These are phyloP conservation scores for Apiospora koreana DNA, from an alignment of 2,329 filamentous ascomycete species.

Conservation along the genomic window DNA sequence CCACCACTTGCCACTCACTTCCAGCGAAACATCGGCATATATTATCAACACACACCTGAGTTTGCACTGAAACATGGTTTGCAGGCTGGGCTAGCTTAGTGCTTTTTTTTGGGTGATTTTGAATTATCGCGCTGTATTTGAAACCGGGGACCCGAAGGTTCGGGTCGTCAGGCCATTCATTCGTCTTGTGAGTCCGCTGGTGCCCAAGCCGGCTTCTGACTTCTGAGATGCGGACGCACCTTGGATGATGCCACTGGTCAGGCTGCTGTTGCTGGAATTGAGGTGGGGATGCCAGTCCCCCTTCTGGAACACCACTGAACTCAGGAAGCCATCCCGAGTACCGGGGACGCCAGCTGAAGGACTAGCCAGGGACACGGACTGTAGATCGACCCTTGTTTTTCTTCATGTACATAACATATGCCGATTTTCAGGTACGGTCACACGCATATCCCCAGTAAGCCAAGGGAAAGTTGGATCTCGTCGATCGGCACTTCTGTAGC, in stretches of 20 bases:
- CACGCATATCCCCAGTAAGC: background rate
- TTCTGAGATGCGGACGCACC: background rate
- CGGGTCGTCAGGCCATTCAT: background rate
- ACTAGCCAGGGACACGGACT: background rate
- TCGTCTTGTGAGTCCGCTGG: background rate
- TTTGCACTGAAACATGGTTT: background rate
- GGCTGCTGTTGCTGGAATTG: background rate
- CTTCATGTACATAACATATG: too few relatives aligned
- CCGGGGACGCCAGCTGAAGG: background rate
- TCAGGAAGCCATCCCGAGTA: background rate
- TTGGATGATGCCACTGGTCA: background rate
- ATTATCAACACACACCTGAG: too few relatives aligned
- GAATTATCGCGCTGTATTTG: background rate
- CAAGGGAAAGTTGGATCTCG: background rate
- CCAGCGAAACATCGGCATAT: too few relatives aligned
- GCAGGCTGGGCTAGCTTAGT: background rate
- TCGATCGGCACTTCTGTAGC: background rate
- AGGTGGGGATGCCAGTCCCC: background rate
- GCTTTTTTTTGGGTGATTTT: background rate
- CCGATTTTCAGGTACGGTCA: background rate
- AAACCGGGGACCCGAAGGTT: background rate
- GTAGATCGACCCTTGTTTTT: background rate
- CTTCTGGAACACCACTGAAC: background rate
- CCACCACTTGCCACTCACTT: too few relatives aligned
- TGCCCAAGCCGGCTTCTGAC: background rate